Evolutionary conservation across 2,329 filamentous ascomycete species (phyloP).

Genomic region (Septoria linicola): DNA sequence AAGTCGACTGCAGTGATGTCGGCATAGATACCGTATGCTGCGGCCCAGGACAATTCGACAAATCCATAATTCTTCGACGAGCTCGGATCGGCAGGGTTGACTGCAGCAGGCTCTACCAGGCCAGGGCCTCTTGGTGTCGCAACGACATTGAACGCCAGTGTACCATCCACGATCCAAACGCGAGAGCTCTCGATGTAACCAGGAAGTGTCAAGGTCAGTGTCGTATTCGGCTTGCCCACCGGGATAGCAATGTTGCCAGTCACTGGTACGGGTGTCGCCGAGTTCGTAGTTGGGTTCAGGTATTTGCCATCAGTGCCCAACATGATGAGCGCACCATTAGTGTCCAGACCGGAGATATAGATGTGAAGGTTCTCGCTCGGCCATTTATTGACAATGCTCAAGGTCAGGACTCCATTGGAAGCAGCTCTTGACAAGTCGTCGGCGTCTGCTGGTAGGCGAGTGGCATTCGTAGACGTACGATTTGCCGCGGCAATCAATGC

Average conservation of each 20-base stretch:
- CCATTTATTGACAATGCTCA: conserved; percentile 48
- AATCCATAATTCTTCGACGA: conserved; percentile 46
- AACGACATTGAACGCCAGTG: conserved; percentile 47
- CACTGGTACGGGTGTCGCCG: conserved; percentile 40
- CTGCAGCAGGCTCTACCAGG: conserved; percentile 53
- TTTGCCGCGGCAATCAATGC: background rate
- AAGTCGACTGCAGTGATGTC: conserved; percentile 41
- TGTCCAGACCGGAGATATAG: conserved; percentile 49
- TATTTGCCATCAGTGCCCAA: conserved; percentile 42
- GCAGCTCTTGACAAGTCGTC: conserved; percentile 2
- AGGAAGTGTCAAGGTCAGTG: conserved; percentile 43
- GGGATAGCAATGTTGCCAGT: conserved; percentile 43
- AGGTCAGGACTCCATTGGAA: conserved; percentile 12
- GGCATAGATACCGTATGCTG: conserved; percentile 45
- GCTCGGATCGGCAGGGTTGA: conserved; percentile 42
- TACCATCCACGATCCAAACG: conserved; percentile 49
- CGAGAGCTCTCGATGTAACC: conserved; percentile 45
- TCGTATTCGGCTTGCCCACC: conserved; percentile 39
- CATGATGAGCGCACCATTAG: conserved; percentile 44
- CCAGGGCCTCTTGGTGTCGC: conserved; percentile 35
- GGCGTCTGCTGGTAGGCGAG: background rate
- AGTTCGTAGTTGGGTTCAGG: conserved; percentile 45
- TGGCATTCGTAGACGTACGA: background rate
- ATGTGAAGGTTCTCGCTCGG: conserved; percentile 40
- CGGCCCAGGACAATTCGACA: conserved; percentile 48